These are phyloP conservation scores for Climacium dendroides DNA, from an alignment of 225 moss, liverwort and hornwort genomes.

Conservation along the genomic window DNA sequence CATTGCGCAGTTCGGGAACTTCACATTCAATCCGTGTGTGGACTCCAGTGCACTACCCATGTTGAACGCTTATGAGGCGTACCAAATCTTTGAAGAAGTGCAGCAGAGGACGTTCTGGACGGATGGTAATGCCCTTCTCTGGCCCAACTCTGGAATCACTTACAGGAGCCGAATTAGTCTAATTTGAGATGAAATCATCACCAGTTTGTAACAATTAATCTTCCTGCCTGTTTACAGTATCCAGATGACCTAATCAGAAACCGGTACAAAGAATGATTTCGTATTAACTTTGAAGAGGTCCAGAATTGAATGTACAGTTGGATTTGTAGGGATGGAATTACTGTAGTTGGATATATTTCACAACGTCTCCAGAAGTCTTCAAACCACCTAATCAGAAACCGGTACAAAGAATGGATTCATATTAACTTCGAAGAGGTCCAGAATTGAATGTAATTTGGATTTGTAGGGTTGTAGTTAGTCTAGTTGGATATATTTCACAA, in stretches of 20 bases:
- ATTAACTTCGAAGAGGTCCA: neutral
- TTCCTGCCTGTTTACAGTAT: neutral
- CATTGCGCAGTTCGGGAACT: neutral
- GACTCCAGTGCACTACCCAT: conserved; percentile 22
- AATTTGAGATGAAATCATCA: neutral
- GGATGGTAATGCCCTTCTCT: conserved; percentile 33
- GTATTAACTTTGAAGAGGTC: neutral
- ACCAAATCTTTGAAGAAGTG: conserved; percentile 15
- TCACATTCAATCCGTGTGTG: conserved; percentile 18
- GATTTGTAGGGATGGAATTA: neutral
- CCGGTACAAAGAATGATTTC: neutral
- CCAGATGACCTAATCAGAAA: neutral
- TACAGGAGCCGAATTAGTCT: neutral
- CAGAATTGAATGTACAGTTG: neutral
- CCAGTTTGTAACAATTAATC: no score
- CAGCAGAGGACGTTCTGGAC: conserved; percentile 13
- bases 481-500: neutral
- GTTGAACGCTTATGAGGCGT: conserved; percentile 34
- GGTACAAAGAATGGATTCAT: neutral
- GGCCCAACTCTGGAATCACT: neutral
- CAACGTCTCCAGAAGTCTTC: neutral
- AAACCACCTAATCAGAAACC: neutral
- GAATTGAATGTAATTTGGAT: neutral
- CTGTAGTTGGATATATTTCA: no score
- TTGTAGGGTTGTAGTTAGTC: no score